Evolutionary conservation across 2,329 filamentous ascomycete species (phyloP).

Genomic region (Epichloe sibirici): DNA sequence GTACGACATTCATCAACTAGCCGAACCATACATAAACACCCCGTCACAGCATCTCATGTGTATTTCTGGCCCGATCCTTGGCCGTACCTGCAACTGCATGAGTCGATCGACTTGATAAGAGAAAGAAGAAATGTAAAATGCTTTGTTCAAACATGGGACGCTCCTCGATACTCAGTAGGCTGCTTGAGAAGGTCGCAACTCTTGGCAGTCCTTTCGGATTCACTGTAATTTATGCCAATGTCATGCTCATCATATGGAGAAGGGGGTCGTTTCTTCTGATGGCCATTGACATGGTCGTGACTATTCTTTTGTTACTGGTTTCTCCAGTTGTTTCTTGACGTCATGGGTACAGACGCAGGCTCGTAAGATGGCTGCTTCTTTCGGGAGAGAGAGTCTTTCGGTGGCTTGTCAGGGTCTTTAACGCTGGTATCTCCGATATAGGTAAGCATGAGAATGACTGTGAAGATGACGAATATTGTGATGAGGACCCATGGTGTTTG

Average conservation of each 20-base stretch:
- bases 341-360: slow-evolving; percentile 5
- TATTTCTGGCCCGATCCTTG: no score
- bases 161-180: slow-evolving; percentile 1
- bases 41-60: no score
- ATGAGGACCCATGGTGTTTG: slow-evolving; percentile 20
- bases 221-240: neutral
- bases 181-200: slow-evolving; percentile 3
- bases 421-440: slow-evolving; percentile 15
- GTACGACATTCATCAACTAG: no score
- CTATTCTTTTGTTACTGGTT: neutral
- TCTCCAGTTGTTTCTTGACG: slow-evolving; percentile 1
- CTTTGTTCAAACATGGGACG: neutral
- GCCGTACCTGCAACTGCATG: no score
- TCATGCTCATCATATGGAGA: neutral
- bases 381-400: slow-evolving; percentile 6
- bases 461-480: slow-evolving; percentile 22
- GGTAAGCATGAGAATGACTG: slow-evolving; percentile 20
- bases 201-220: neutral
- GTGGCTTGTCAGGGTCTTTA: slow-evolving; percentile 1
- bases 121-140: neutral
- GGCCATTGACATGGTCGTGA: neutral
- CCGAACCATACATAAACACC: no score
- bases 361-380: slow-evolving; percentile 7
- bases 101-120: no score
- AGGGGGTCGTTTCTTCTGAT: neutral